phyloP scores from a whole-genome alignment of 345 rosid species.

The Eucalyptus shirleyi region DNA sequence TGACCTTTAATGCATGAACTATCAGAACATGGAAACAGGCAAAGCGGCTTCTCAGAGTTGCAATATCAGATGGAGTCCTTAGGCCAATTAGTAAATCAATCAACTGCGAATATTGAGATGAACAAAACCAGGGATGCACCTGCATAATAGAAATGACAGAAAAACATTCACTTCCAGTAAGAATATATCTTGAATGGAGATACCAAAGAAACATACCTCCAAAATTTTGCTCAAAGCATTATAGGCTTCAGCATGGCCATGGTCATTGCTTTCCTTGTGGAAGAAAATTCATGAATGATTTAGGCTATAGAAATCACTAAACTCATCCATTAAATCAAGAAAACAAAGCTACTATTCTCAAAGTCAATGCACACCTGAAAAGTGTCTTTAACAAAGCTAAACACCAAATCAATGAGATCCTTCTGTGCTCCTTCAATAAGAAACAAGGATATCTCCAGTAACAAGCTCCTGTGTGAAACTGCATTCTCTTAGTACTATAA shows the following conservation, averaged over 20 bases:
- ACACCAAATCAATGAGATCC: conserved; percentile 60
- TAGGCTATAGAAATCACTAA: neutral
- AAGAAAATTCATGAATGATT: neutral
- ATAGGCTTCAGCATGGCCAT: conserved; percentile 59
- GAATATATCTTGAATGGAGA: neutral
- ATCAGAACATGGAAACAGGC: too few species aligned
- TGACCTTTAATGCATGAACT: too few species aligned
- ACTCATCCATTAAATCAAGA: neutral
- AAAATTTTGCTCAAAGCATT: conserved; percentile 52
- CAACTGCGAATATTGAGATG: conserved; percentile 16
- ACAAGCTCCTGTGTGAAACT: conserved; percentile 20
- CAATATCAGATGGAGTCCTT: too few species aligned
- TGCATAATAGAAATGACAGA: conserved; percentile 13
- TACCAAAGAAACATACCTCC: conserved; percentile 26
- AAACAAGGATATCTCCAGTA: conserved; percentile 62
- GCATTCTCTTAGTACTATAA: neutral
- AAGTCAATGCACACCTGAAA: conserved; percentile 34
- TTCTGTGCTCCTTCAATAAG: conserved; percentile 61
- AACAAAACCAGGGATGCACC: conserved; percentile 74
- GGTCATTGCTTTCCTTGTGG: conserved; percentile 36
- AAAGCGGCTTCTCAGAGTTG: too few species aligned
- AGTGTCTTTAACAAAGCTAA: conserved; percentile 39
- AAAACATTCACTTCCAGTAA: neutral
- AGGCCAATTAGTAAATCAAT: too few species aligned
- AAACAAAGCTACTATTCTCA: neutral